Conservation (phyloP, 2,329 filamentous ascomycete genomes). For the Pezicula radicicola region DNA sequence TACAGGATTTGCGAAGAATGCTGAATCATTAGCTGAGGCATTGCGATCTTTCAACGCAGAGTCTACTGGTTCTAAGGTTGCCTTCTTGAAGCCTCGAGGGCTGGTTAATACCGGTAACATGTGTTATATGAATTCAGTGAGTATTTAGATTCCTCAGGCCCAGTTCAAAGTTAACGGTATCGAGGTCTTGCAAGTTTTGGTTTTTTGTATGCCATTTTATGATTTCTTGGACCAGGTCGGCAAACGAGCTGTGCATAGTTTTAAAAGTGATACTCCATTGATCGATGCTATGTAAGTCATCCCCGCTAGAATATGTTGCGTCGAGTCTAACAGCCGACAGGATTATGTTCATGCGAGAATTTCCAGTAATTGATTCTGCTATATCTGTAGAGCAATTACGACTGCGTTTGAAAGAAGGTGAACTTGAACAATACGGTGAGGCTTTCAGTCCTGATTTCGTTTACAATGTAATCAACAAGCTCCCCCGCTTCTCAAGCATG, state of each 20-base stretch:
- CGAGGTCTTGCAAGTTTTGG: conserved; percentile 89
- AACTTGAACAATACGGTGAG: conserved; percentile 87
- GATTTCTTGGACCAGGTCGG: conserved; percentile 86
- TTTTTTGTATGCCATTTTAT: conserved; percentile 93
- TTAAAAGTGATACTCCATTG: conserved; percentile 92
- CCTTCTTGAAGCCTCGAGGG: conserved; percentile 88
- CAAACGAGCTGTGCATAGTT: conserved; percentile 80
- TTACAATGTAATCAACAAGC: conserved; percentile 84
- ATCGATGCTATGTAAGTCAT: conserved; percentile 85
- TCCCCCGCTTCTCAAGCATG: conserved; percentile 90
- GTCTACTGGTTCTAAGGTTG: conserved; percentile 56
- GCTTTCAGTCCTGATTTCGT: conserved; percentile 92
- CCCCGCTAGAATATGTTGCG: conserved; percentile 1
- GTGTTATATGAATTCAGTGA: conserved; percentile 99
- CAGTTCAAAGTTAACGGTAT: conserved; percentile 29
- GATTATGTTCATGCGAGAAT: conserved; percentile 96
- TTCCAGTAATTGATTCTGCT: conserved; percentile 80
- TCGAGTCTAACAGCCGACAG: conserved; percentile 37
- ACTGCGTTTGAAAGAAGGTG: conserved; percentile 71
- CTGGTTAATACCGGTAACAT: conserved; percentile 97
- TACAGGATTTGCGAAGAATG: conserved; percentile 36
- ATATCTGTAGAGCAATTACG: conserved; percentile 70
- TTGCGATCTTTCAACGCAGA: conserved; percentile 67
- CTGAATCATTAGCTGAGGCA: conserved; percentile 70
- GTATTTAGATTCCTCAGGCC: conserved; percentile 30